These are phyloP conservation scores for Adansonia grandidieri DNA, from an alignment of 441 rosid genomes.

Conservation along the genomic window DNA sequence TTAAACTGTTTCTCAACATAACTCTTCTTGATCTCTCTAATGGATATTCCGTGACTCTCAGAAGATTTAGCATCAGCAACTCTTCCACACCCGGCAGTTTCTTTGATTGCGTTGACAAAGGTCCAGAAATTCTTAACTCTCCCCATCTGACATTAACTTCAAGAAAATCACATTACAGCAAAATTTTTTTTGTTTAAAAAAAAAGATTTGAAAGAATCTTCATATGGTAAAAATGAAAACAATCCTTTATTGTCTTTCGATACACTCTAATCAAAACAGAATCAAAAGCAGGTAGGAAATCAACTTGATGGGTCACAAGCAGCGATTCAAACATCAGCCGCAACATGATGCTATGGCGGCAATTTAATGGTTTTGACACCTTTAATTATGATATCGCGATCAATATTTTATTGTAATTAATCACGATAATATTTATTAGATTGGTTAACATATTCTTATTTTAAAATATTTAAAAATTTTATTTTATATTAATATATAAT, in stretches of 20 bases:
- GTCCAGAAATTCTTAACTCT: conserved; percentile 79
- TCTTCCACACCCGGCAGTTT: conserved; percentile 86
- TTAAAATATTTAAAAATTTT: too few species aligned
- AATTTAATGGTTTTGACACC: too few species aligned
- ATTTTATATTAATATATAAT: too few species aligned
- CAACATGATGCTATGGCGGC: too few species aligned
- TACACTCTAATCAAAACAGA: conserved; percentile 69
- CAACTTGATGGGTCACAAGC: conserved; percentile 96
- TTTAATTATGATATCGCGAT: too few species aligned
- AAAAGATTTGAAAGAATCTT: not conserved
- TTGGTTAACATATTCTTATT: too few species aligned
- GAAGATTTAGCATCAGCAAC: conserved; percentile 45
- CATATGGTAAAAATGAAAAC: not conserved
- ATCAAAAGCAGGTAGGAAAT: conserved; percentile 92
- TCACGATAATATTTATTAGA: too few species aligned
- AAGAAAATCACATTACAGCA: conserved; percentile 27
- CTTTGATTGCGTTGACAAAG: conserved; percentile 93
- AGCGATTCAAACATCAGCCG: conserved; percentile 20
- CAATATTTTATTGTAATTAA: too few species aligned
- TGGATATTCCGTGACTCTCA: conserved; percentile 33
- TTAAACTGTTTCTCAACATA: conserved; percentile 44
- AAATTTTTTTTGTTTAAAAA: not conserved
- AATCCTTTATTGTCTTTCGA: not conserved
- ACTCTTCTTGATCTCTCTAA: conserved; percentile 61
- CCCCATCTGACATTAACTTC: conserved; percentile 92